Evolutionary conservation across 1,284 basidiomycete species (phyloP).

Genomic region (Ceratobasidium sp.): DNA sequence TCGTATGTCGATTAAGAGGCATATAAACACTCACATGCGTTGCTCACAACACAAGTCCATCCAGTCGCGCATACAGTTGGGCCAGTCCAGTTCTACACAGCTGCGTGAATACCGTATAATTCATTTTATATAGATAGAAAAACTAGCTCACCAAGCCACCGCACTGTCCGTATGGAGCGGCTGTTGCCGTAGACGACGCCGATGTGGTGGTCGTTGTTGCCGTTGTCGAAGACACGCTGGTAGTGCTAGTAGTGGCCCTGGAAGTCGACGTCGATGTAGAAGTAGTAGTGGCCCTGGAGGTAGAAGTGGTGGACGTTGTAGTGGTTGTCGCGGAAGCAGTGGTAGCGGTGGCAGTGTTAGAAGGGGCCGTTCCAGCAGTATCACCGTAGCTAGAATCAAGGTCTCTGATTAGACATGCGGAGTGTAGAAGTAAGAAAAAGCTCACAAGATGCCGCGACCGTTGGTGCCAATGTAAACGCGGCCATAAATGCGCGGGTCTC

Average conservation of each 20-base stretch:
- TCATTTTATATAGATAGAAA: no score
- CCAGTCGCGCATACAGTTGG: constrained; percentile 47
- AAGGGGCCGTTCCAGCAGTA: constrained; percentile 21
- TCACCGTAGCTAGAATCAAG: constrained; percentile 57
- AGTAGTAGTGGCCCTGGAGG: background rate
- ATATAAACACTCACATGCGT: constrained; percentile 41
- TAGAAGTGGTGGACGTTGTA: background rate
- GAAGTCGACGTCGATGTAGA: background rate
- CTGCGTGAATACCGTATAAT: background rate
- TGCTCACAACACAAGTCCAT: constrained; percentile 43
- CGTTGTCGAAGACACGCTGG: background rate
- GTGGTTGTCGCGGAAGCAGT: constrained; percentile 6
- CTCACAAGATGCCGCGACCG: constrained; percentile 69
- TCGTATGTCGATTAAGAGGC: background rate
- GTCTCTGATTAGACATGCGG: no score
- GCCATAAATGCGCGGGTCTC: constrained; percentile 38
- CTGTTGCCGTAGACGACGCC: constrained; percentile 14
- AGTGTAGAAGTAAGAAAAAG: background rate
- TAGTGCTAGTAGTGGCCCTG: constrained; percentile 11
- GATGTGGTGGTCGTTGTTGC: constrained; percentile 22
- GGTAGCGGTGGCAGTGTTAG: constrained; percentile 16
- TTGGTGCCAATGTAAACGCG: constrained; percentile 75
- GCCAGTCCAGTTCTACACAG: constrained; percentile 32
- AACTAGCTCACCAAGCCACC: constrained; percentile 30
- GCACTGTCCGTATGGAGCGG: constrained; percentile 34